Conservation (phyloP, 169 alveolate species). For the Cryptosporidium xiaoi region DNA sequence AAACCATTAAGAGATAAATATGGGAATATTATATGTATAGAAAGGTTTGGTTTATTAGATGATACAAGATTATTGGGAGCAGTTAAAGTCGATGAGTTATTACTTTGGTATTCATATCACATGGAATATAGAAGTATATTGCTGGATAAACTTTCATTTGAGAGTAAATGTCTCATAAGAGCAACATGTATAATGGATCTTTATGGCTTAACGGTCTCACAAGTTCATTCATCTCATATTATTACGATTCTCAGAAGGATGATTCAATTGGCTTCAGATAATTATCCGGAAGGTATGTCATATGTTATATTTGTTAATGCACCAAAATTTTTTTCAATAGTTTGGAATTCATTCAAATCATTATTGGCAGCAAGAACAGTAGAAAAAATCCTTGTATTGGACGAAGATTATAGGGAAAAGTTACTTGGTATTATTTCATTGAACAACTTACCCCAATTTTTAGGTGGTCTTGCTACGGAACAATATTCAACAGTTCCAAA, state of each 20-base stretch:
- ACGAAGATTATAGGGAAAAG: constrained; percentile 54
- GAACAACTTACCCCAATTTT: constrained; percentile 44
- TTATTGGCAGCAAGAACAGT: constrained; percentile 73
- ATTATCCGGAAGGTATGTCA: constrained; percentile 74
- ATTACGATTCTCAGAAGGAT: constrained; percentile 58
- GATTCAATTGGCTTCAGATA: constrained; percentile 70
- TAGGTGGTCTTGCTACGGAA: constrained; percentile 69
- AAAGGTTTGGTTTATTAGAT: constrained; percentile 65
- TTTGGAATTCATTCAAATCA: constrained; percentile 71
- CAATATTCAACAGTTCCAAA: constrained; percentile 68
- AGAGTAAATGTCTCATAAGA: constrained; percentile 35
- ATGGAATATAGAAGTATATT: constrained; percentile 69
- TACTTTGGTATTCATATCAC: constrained; percentile 70
- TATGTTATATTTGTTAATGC: constrained; percentile 66
- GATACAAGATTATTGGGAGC: constrained; percentile 74
- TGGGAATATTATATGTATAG: constrained; percentile 70
- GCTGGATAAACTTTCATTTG: constrained; percentile 56
- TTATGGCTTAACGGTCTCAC: constrained; percentile 61
- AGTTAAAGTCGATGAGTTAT: constrained; percentile 62
- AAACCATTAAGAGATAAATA: constrained; percentile 42
- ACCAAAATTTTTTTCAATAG: constrained; percentile 69
- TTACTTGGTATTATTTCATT: constrained; percentile 24
- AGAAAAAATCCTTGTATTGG: constrained; percentile 64
- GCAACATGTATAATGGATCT: constrained; percentile 68
- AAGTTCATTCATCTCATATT: constrained; percentile 73